phyloP scores from a whole-genome alignment of 148 eudicot species.

The Heliosperma pusillum region DNA sequence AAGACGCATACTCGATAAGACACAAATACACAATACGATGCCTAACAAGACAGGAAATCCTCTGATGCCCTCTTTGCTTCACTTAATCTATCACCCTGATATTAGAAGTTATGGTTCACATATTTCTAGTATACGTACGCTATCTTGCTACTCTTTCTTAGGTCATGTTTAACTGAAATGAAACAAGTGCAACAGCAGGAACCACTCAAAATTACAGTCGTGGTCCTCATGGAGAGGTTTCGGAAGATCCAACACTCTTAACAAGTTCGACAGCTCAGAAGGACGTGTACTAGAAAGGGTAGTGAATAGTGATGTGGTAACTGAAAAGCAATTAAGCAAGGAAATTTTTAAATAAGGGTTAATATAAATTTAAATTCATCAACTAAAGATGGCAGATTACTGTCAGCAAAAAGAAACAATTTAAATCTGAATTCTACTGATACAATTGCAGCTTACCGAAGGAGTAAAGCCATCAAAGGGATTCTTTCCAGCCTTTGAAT shows the following conservation, averaged over 20 bases:
- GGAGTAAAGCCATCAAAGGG: constrained; percentile 94
- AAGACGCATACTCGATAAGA: too few relatives aligned
- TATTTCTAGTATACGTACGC: neutral
- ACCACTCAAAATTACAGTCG: neutral
- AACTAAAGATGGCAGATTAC: neutral
- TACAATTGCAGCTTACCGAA: constrained; percentile 58
- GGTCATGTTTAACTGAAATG: neutral
- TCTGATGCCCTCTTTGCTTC: neutral
- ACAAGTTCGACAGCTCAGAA: neutral
- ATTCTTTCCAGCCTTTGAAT: constrained; percentile 89
- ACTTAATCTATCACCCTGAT: neutral
- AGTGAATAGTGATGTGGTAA: neutral
- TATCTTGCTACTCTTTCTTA: neutral
- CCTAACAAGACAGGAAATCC: too few relatives aligned
- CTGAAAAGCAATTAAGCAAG: neutral
- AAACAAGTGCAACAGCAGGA: neutral
- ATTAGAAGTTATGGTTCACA: neutral
- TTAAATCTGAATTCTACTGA: neutral
- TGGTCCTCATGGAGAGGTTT: neutral
- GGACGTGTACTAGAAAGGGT: neutral
- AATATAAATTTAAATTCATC: neutral
- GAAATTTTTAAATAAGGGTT: neutral
- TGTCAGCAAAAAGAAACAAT: neutral
- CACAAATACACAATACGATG: too few relatives aligned
- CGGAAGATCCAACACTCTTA: neutral